A percentile compares a stretch with the other conserved stretches of the same genome.
phyloP scores from a whole-genome alignment of 2,329 filamentous ascomycete species.

The Diaporthe batatas region DNA sequence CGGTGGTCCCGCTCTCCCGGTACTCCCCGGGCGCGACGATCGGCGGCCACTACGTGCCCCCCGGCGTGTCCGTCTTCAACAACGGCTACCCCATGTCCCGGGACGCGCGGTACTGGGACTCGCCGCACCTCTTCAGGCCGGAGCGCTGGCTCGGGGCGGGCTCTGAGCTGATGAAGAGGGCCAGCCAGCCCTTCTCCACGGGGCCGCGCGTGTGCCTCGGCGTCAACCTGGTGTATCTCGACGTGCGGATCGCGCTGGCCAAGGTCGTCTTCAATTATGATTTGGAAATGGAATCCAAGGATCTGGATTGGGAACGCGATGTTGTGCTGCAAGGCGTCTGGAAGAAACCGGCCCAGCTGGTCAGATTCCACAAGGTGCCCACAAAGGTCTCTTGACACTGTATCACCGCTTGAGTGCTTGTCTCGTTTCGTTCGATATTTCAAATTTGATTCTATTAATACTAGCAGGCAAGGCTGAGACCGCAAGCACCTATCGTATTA shows the following conservation, averaged over 20 bases:
- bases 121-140: not conserved
- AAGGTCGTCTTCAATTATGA: not conserved
- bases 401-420: too few species aligned
- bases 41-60: not conserved
- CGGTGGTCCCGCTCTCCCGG: not conserved
- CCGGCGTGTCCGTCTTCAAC: not conserved
- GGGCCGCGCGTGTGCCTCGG: constrained; percentile 14
- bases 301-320: constrained; percentile 31
- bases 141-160: not conserved
- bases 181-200: constrained; percentile 5
- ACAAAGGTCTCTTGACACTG: too few species aligned
- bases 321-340: too few species aligned
- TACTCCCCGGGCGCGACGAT: not conserved
- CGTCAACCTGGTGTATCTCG: constrained; percentile 9
- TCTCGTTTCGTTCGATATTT: too few species aligned
- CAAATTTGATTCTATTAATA: too few species aligned
- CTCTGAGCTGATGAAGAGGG: not conserved
- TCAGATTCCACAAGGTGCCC: too few species aligned
- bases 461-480: too few species aligned
- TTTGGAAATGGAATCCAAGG: constrained; percentile 5
- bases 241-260: constrained; percentile 34
- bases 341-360: too few species aligned
- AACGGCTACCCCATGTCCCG: not conserved
- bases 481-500: too few species aligned
- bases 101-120: not conserved